phyloP scores from a whole-genome alignment of 2,329 filamentous ascomycete genomes.

The Neofusicoccum cordaticola region DNA sequence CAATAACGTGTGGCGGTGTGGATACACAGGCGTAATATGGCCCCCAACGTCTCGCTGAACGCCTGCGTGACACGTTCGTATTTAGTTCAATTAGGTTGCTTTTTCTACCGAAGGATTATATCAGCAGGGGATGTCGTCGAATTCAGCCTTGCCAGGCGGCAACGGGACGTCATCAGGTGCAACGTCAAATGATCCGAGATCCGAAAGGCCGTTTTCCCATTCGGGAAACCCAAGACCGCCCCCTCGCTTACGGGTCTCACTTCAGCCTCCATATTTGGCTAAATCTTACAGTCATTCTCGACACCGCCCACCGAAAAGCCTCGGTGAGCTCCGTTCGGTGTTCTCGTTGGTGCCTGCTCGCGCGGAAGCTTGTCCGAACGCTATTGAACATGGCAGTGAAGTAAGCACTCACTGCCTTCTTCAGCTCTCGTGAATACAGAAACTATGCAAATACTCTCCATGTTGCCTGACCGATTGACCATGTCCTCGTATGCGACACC shows the following conservation, averaged over 20 bases:
- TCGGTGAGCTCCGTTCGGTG: background rate
- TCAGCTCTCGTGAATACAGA: too few relatives aligned
- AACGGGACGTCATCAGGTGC: background rate
- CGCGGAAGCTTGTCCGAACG: background rate
- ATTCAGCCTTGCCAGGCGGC: background rate
- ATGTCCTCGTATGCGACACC: too few relatives aligned
- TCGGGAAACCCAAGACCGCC: background rate
- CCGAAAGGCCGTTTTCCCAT: background rate
- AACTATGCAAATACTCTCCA: too few relatives aligned
- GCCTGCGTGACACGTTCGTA: background rate
- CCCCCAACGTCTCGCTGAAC: background rate
- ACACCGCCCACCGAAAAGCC: background rate
- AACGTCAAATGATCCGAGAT: background rate
- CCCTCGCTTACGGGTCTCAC: background rate
- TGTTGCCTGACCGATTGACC: too few relatives aligned
- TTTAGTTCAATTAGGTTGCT: background rate
- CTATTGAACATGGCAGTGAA: too few relatives aligned
- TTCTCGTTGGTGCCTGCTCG: background rate
- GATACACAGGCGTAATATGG: background rate
- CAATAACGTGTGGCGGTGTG: background rate
- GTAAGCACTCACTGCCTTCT: too few relatives aligned
- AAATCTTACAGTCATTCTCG: background rate
- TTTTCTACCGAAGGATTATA: background rate
- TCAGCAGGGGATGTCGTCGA: background rate
- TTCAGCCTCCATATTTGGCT: background rate